Conservation (phyloP, 352 stramenopile species). For the Globisporangium polare region DNA sequence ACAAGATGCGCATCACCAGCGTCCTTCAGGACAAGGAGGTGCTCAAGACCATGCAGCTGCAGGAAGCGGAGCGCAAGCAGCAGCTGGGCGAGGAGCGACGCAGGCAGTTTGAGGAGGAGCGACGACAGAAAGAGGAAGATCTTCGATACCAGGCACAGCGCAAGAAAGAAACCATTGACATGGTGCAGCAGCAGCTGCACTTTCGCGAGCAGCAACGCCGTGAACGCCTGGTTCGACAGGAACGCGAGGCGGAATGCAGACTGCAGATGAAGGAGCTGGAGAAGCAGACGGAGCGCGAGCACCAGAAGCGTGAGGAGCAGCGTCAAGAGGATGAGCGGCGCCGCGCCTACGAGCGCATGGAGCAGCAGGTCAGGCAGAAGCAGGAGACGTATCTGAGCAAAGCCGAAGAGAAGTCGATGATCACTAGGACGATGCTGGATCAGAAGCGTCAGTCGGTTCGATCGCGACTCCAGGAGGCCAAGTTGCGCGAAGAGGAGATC, state of each 20-base stretch:
- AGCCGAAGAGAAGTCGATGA: slow-evolving; percentile 46
- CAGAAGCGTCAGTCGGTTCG: slow-evolving; percentile 49
- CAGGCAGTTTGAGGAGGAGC: slow-evolving; percentile 38
- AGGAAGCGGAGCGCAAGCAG: slow-evolving; percentile 58
- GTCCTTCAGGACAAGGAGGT: slow-evolving; percentile 61
- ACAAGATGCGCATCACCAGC: slow-evolving; percentile 57
- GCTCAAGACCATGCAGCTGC: slow-evolving; percentile 37
- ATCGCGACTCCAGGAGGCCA: slow-evolving; percentile 57
- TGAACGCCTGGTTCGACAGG: slow-evolving; percentile 42
- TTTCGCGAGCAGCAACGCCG: slow-evolving; percentile 51
- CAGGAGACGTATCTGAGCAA: slow-evolving; percentile 37
- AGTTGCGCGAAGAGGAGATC: slow-evolving; percentile 79
- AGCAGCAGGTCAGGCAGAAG: slow-evolving; percentile 43
- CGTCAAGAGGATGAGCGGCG: slow-evolving; percentile 47
- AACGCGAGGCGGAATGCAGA: slow-evolving; percentile 36
- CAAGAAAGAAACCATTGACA: slow-evolving; percentile 64
- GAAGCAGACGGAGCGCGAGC: slow-evolving; percentile 43
- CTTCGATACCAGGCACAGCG: slow-evolving; percentile 34
- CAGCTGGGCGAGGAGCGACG: slow-evolving; percentile 57
- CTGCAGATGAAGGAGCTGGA: slow-evolving; percentile 43
- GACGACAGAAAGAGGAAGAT: slow-evolving; percentile 42
- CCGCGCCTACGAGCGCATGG: slow-evolving; percentile 59
- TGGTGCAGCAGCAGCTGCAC: slow-evolving; percentile 54
- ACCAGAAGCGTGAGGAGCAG: slow-evolving; percentile 46
- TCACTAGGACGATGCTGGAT: slow-evolving; percentile 46